Evolutionary conservation across 345 rosid genomes (phyloP), one percentile per base, ranked within the genome.

Genomic region (Eucalyptus tenuipes): DNA sequence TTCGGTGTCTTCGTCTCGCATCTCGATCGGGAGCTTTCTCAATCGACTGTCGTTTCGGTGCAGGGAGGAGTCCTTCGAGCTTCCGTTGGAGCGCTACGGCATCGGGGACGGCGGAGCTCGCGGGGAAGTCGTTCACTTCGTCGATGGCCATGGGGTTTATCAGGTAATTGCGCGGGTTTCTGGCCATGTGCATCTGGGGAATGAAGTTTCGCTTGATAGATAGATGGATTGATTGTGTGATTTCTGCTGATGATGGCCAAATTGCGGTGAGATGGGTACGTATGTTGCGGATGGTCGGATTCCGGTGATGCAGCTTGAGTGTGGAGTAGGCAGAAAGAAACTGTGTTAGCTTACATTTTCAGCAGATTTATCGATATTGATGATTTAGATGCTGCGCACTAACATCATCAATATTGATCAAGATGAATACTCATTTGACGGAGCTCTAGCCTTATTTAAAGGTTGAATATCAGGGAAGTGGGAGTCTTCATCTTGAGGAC

Each of bases 51-150:
- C n/a, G 17, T 31, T 45, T 47, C 13, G 33, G 10, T 85, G 87
- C 94, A 96, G 99, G 64, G 94, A 93, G 47, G 96, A 93, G 57
- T 89, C 92, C 49, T 91, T 97, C 89, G 91, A 94, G 90, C 91
- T 97, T 85, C 89, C 96, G 7, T 82, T 96, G 87, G 93, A 89
- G 57, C 89, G 91, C 25, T 94, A 92, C 47, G 96, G 97, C 49
- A 89, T 94, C 68, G 87, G 86, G 22, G 92, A 91, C 89, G 64
- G 44, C 49, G 93, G 89, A 71, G 94, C 91, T 48, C 59, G 88
- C 42, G 98, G 96, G 45, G 88, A 91, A 45, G 66, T 95, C 15
- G 71, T 92, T 91, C 95, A 97, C 89, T 96, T 95, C 88, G 87
- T 92, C 85, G 96, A 94, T 89, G 89, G 57, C 33, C 79, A 50